A percentile compares a stretch with the other conserved stretches of the same genome.
phyloP scores from a whole-genome alignment of 2,329 filamentous ascomycete genomes.

The Shiraia bambusicola region DNA sequence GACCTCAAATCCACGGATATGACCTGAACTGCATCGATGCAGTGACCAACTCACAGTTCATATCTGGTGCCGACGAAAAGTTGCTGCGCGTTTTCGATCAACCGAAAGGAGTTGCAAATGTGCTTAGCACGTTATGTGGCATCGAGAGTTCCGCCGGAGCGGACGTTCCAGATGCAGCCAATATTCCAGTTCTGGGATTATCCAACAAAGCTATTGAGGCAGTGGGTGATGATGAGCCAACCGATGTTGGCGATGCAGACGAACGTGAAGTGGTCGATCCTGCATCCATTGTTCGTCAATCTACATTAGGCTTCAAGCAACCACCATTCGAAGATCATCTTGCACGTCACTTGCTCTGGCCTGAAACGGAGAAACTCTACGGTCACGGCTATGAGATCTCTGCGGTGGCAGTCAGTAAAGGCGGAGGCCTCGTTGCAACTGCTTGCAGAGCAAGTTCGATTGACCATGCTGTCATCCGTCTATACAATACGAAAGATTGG shows the following conservation, averaged over 20 bases:
- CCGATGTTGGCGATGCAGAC: conserved; percentile 47
- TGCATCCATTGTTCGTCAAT: conserved; percentile 58
- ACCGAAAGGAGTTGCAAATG: conserved; percentile 75
- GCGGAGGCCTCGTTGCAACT: conserved; percentile 77
- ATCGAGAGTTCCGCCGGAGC: conserved; percentile 44
- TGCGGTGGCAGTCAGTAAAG: conserved; percentile 74
- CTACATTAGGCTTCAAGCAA: conserved; percentile 65
- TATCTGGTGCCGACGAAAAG: conserved; percentile 96
- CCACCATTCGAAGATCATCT: conserved; percentile 90
- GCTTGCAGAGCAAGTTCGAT: conserved; percentile 90
- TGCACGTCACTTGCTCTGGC: conserved; percentile 89
- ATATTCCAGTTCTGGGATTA: conserved; percentile 90
- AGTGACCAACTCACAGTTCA: conserved; percentile 72
- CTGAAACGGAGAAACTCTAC: conserved; percentile 94
- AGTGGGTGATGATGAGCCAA: conserved; percentile 35
- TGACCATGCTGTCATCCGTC: conserved; percentile 89
- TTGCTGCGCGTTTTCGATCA: conserved; percentile 93
- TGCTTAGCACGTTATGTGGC: conserved; percentile 69
- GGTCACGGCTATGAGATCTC: conserved; percentile 98
- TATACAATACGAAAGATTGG: conserved; percentile 88
- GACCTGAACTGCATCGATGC: conserved; percentile 92
- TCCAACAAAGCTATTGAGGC: conserved; percentile 88
- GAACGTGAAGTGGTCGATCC: conserved; percentile 59
- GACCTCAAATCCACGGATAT: conserved; percentile 97
- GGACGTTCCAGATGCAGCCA: conserved; percentile 77